Conservation (phyloP, 345 rosid species). For the Populus alba region DNA sequence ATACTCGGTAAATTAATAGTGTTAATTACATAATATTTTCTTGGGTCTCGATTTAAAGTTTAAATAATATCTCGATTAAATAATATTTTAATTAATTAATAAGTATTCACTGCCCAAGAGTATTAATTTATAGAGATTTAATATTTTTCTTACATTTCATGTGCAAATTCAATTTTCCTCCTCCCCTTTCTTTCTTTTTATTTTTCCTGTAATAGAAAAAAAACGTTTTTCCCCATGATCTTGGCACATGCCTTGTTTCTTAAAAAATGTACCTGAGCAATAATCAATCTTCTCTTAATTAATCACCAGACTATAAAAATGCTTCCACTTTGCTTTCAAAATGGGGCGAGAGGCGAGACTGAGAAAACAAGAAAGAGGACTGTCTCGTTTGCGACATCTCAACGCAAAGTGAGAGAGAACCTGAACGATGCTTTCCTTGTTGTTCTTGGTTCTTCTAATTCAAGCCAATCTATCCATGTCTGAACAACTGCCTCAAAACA, state of each 20-base stretch:
- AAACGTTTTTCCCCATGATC: too few relatives aligned
- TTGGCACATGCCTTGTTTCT: neutral
- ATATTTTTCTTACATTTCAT: too few relatives aligned
- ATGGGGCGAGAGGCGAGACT: neutral
- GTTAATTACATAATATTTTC: too few relatives aligned
- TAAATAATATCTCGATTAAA: too few relatives aligned
- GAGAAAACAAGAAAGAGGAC: neutral
- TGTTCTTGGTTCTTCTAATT: neutral
- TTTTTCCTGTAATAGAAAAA: too few relatives aligned
- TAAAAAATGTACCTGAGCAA: neutral
- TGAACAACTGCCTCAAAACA: conserved; percentile 11
- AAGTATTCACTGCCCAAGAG: too few relatives aligned
- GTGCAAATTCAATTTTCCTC: too few relatives aligned
- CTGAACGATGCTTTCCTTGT: conserved; percentile 10
- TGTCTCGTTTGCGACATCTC: neutral
- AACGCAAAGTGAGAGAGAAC: neutral
- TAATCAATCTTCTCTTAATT: neutral
- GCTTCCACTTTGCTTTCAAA: neutral
- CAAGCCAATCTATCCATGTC: neutral
- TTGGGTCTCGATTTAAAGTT: too few relatives aligned
- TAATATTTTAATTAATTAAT: too few relatives aligned
- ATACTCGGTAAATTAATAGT: too few relatives aligned
- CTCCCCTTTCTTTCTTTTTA: too few relatives aligned
- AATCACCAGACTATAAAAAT: neutral
- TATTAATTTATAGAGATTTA: too few relatives aligned